Evolutionary conservation across 371 early-diverging fungal genomes (phyloP).

Genomic region (Mucor piriformis): DNA sequence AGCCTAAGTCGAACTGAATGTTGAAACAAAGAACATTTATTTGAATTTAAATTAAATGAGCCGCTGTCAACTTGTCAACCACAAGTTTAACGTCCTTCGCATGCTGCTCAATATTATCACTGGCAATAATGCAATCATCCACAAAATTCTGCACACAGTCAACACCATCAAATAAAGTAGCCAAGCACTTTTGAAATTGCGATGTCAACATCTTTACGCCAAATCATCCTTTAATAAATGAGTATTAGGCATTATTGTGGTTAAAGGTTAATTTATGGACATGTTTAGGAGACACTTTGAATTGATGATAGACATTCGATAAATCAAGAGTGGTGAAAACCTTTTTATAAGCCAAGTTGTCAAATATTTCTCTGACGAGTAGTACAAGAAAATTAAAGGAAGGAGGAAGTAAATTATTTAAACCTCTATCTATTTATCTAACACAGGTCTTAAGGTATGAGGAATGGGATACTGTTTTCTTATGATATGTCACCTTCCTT

Average conservation of each 20-base stretch:
- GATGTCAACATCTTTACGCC: conserved; percentile 30
- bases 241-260: conserved; percentile 19
- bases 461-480: conserved; percentile 7
- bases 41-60: conserved; percentile 16
- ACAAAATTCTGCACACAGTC: conserved; percentile 4
- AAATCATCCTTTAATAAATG: conserved; percentile 27
- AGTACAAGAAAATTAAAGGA: background rate
- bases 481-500: background rate
- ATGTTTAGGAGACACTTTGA: conserved; percentile 27
- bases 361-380: conserved; percentile 11
- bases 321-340: conserved; percentile 32
- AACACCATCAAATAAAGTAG: background rate
- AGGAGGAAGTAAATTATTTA: conserved; percentile 5
- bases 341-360: background rate
- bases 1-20: conserved; percentile 13
- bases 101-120: conserved; percentile 8
- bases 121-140: background rate
- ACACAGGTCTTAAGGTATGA: background rate
- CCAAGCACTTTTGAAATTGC: conserved; percentile 18
- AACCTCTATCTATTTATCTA: conserved; percentile 1
- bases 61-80: conserved; percentile 7
- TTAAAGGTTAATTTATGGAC: conserved; percentile 18
- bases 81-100: conserved; percentile 9
- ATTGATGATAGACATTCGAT: conserved; percentile 28
- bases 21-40: conserved; percentile 16